Conservation (phyloP, 305 asterid species). For the Lippia alba region DNA sequence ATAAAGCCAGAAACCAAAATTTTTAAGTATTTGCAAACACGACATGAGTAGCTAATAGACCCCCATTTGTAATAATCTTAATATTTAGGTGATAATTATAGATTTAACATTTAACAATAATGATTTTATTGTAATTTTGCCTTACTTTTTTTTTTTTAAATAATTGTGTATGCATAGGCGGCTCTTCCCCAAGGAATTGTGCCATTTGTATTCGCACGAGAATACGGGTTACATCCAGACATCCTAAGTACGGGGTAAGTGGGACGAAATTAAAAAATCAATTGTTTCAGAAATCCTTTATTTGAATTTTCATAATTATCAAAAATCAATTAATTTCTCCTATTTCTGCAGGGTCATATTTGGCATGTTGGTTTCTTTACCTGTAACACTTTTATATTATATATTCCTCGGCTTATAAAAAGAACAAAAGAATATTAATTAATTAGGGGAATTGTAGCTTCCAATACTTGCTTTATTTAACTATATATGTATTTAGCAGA, state of each 20-base stretch:
- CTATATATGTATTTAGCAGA: too few relatives aligned
- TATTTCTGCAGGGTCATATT: conserved; percentile 69
- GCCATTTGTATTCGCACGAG: conserved; percentile 81
- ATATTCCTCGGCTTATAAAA: conserved; percentile 55
- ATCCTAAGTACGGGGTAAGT: conserved; percentile 72
- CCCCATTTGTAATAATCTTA: too few relatives aligned
- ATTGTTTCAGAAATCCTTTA: not conserved
- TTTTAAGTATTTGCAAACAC: too few relatives aligned
- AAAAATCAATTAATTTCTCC: not conserved
- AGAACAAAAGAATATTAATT: too few relatives aligned
- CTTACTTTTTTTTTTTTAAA: not conserved
- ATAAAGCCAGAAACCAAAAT: too few relatives aligned
- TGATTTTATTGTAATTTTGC: not conserved
- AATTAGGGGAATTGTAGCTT: too few relatives aligned
- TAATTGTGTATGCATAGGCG: conserved; percentile 44
- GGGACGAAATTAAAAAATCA: not conserved
- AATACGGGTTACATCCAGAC: conserved; percentile 75
- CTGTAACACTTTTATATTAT: conserved; percentile 70
- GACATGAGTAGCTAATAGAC: too few relatives aligned
- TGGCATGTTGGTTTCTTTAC: conserved; percentile 79
- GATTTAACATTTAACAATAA: not conserved
- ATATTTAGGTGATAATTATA: too few relatives aligned
- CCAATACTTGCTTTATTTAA: too few relatives aligned
- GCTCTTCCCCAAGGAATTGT: conserved; percentile 82
- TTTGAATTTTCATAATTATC: too few relatives aligned